Percentiles rank a stretch among this genome's conserved stretches.
Conservation (phyloP, 2,329 filamentous ascomycete genomes). For the Trichoderma sp. region DNA sequence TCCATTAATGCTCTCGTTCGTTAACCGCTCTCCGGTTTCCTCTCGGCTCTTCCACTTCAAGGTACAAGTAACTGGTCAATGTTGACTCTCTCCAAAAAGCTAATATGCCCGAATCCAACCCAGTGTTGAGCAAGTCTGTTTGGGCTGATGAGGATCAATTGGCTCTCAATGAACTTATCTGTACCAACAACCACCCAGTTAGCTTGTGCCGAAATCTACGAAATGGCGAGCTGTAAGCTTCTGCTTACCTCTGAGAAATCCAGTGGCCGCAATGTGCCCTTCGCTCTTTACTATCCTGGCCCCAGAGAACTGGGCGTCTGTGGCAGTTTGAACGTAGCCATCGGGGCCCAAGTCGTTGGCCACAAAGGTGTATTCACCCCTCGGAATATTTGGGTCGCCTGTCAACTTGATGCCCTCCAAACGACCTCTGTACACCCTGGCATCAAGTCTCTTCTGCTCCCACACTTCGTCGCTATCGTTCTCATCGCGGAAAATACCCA, state of each 20-base stretch:
- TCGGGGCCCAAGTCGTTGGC: slow-evolving; percentile 69
- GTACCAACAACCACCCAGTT: neutral
- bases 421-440: slow-evolving; percentile 59
- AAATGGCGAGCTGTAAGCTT: neutral
- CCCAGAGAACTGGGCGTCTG: slow-evolving; percentile 68
- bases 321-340: slow-evolving; percentile 62
- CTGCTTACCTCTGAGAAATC: slow-evolving; percentile 67
- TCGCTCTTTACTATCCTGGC: slow-evolving; percentile 68
- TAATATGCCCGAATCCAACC: slow-evolving; percentile 61
- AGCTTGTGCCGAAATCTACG: neutral
- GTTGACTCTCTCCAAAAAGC: slow-evolving; percentile 58
- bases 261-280: slow-evolving; percentile 73
- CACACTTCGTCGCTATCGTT: slow-evolving; percentile 48
- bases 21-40: neutral
- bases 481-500: slow-evolving; percentile 38
- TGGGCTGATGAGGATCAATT: slow-evolving; percentile 76
- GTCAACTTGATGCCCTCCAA: slow-evolving; percentile 88
- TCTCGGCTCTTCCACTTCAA: slow-evolving; percentile 12
- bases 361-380: slow-evolving; percentile 80
- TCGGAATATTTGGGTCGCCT: slow-evolving; percentile 83
- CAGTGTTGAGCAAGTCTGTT: slow-evolving; percentile 79
- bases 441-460: slow-evolving; percentile 43
- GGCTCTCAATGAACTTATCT: slow-evolving; percentile 73
- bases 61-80: slow-evolving; percentile 49
- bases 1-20: neutral